Conservation (phyloP, 331 rosid genomes). For the Ulmus americana region DNA sequence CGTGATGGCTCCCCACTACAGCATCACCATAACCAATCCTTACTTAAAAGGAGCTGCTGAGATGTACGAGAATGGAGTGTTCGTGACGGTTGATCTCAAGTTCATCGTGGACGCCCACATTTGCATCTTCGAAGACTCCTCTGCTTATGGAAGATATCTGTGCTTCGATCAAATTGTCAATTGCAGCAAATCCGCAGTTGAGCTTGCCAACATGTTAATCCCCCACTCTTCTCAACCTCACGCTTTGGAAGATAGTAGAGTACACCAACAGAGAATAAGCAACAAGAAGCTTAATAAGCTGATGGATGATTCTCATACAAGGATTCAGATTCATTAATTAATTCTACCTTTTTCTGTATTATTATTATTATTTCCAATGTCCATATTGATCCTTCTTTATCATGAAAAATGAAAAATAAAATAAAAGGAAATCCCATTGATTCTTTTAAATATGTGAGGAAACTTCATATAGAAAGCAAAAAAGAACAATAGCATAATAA, state of each 20-base stretch:
- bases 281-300: slow-evolving; percentile 30
- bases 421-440: too few relatives aligned
- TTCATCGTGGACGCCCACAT: slow-evolving; percentile 32
- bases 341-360: background rate
- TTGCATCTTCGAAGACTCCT: slow-evolving; percentile 30
- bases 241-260: slow-evolving; percentile 15
- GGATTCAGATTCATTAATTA: background rate
- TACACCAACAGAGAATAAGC: slow-evolving; percentile 28
- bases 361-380: too few relatives aligned
- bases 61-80: slow-evolving; percentile 34
- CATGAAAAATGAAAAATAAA: too few relatives aligned
- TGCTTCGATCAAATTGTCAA: slow-evolving; percentile 31
- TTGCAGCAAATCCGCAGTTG: slow-evolving; percentile 21
- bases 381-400: too few relatives aligned
- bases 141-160: slow-evolving; percentile 34
- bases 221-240: slow-evolving; percentile 7
- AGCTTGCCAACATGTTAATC: slow-evolving; percentile 23
- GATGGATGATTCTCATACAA: slow-evolving; percentile 16
- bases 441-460: too few relatives aligned
- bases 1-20: slow-evolving; percentile 21
- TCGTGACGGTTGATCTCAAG: slow-evolving; percentile 35
- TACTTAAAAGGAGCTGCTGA: slow-evolving; percentile 38
- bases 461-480: too few relatives aligned
- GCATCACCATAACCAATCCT: slow-evolving; percentile 25
- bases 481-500: background rate